phyloP scores from a whole-genome alignment of 495 filamentous ascomycete genomes.

The Penicillium arizonense region DNA sequence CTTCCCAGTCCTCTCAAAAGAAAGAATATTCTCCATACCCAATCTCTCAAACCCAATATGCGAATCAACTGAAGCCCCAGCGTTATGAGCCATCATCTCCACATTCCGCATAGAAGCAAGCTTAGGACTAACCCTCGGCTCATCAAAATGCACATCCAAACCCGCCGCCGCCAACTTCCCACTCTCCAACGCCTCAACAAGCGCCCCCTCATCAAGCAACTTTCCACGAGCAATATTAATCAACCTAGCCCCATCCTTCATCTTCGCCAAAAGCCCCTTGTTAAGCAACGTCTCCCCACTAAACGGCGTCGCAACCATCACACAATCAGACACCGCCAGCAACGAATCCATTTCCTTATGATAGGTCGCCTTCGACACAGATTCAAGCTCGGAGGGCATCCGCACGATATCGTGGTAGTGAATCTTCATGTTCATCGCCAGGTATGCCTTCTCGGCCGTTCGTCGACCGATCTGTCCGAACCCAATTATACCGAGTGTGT shows the following conservation, averaged over 20 bases:
- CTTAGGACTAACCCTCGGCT: slow-evolving; percentile 44
- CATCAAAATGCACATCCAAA: slow-evolving; percentile 66
- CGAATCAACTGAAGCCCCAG: slow-evolving; percentile 69
- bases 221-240: slow-evolving; percentile 73
- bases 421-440: slow-evolving; percentile 65
- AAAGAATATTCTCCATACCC: slow-evolving; percentile 69
- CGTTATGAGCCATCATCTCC: slow-evolving; percentile 68
- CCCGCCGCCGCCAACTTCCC: slow-evolving; percentile 54
- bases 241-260: slow-evolving; percentile 59
- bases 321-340: slow-evolving; percentile 57
- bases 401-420: slow-evolving; percentile 64
- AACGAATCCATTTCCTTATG: slow-evolving; percentile 51
- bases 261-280: slow-evolving; percentile 42
- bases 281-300: slow-evolving; percentile 57
- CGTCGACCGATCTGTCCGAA: slow-evolving; percentile 68
- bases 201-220: slow-evolving; percentile 67
- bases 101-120: slow-evolving; percentile 53
- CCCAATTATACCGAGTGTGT: slow-evolving; percentile 60
- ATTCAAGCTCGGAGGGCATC: slow-evolving; percentile 41
- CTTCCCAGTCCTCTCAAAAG: slow-evolving; percentile 51
- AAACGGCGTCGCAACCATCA: slow-evolving; percentile 66
- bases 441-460: slow-evolving; percentile 60
- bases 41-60: slow-evolving; percentile 71
- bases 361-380: slow-evolving; percentile 43
- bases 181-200: slow-evolving; percentile 60